A percentile compares a stretch with the other conserved stretches of the same genome.
phyloP scores from a whole-genome alignment of 345 rosid species.

The Moringa oleifera region DNA sequence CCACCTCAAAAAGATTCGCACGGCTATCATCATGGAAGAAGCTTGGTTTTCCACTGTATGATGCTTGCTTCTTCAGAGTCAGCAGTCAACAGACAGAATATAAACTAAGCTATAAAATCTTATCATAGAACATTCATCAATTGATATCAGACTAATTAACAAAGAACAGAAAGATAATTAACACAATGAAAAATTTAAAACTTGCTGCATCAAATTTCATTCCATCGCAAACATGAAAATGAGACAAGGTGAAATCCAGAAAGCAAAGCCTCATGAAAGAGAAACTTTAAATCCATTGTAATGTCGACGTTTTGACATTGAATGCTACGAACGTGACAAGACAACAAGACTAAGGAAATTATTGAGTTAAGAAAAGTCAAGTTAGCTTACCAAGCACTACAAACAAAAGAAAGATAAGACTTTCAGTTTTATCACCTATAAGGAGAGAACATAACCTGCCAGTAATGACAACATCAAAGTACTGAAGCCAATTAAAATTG shows the following conservation, averaged over 20 bases:
- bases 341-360: background rate
- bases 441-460: constrained; percentile 58
- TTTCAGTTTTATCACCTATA: constrained; percentile 1
- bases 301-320: no score
- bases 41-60: constrained; percentile 85
- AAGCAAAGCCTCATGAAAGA: no score
- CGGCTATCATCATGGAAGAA: constrained; percentile 88
- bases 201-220: no score
- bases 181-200: no score
- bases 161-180: no score
- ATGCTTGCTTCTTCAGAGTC: constrained; percentile 9
- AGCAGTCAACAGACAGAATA: constrained; percentile 15
- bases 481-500: constrained; percentile 87
- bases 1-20: constrained; percentile 91
- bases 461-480: constrained; percentile 88
- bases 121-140: background rate
- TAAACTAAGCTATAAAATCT: background rate
- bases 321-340: background rate
- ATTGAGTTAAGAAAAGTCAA: background rate
- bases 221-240: no score
- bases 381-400: background rate
- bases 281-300: no score
- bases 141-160: background rate
- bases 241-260: no score
- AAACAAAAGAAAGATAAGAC: background rate